Base-by-base conservation (phyloP, 148 eudicot genomes). In the Heliamphora exappendiculata region DNA sequence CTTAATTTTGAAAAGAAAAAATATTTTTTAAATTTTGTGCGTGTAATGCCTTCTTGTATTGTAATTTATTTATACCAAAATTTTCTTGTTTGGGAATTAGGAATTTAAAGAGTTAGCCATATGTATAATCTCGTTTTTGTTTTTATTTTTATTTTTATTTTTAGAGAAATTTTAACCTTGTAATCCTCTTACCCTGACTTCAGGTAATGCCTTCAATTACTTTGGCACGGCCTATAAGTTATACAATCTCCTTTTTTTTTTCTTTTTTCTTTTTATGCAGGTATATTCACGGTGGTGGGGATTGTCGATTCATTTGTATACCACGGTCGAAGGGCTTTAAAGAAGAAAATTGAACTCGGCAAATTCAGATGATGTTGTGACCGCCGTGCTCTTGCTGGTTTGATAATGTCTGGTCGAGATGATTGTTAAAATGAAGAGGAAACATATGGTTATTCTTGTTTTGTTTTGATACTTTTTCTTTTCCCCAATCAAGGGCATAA, bases 281-380 rank as follows among this genome's bases (percentile, higher is more conserved):
- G 98, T 77, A 78, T 85, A 39, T 93, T 91, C 67, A 86, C 98
- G 3, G 91, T 93, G 53, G 90, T 97, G 0, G 98, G 98, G 7
- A 89, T 93, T 70, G 82, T 91, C 54, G 98, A 93, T 72, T 86
- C 97, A n/a, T 88, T 86, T 58, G 79, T 93, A 33, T 93, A 91
- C 81, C 94, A 93, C 60, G 91, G 98, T 57, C 87, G 80, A 37
- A 89, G 71, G 82, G 98, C 90, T 17, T 34, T 91, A 36, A 86
- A 76, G 82, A 90, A 86, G 87, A 91, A 88, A 77, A 31, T 83
- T 47, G 78, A 89, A 67, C 44, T 91, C 17, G 92, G 95, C 8
- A 93, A 93, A 83, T 82, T 86, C 47, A 81, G 89, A 76, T 89
- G 74, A 80, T 68, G 10, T 47, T 44, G 7, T 31, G 29, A 41